Percentiles rank a stretch among this genome's conserved stretches.
phyloP scores from a whole-genome alignment of 345 rosid genomes.

The Firmiana major region DNA sequence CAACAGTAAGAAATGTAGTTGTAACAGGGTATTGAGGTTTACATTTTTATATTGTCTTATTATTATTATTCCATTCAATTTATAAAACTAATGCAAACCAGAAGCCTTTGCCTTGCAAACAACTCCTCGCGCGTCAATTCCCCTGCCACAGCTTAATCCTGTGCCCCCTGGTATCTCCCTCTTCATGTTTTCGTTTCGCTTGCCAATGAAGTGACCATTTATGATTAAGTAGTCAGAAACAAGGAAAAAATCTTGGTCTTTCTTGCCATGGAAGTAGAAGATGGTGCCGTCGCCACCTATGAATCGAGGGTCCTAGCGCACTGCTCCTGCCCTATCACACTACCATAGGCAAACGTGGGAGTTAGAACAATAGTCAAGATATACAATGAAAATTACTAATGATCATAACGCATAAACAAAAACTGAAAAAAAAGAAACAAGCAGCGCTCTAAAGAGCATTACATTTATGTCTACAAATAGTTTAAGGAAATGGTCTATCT shows the following conservation, averaged over 20 bases:
- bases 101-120: conserved; percentile 44
- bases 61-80: background rate
- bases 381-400: background rate
- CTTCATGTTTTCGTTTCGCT: conserved; percentile 38
- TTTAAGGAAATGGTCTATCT: background rate
- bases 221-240: conserved; percentile 50
- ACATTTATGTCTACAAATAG: background rate
- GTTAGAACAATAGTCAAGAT: background rate
- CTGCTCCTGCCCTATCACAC: conserved; percentile 55
- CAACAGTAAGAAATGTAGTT: background rate
- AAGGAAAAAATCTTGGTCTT: conserved; percentile 49
- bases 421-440: background rate
- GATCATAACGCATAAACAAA: background rate
- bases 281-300: conserved; percentile 61
- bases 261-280: conserved; percentile 75
- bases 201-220: conserved; percentile 56
- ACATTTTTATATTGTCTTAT: background rate
- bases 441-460: background rate
- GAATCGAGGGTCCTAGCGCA: conserved; percentile 69
- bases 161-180: no score
- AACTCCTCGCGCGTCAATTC: conserved; percentile 46
- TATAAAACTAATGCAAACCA: background rate
- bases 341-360: conserved; percentile 14
- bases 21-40: background rate
- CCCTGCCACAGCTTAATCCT: conserved; percentile 36